These are phyloP conservation scores for Dioscorea cayenensis DNA, from an alignment of 116 monocot genomes.

Conservation along the genomic window DNA sequence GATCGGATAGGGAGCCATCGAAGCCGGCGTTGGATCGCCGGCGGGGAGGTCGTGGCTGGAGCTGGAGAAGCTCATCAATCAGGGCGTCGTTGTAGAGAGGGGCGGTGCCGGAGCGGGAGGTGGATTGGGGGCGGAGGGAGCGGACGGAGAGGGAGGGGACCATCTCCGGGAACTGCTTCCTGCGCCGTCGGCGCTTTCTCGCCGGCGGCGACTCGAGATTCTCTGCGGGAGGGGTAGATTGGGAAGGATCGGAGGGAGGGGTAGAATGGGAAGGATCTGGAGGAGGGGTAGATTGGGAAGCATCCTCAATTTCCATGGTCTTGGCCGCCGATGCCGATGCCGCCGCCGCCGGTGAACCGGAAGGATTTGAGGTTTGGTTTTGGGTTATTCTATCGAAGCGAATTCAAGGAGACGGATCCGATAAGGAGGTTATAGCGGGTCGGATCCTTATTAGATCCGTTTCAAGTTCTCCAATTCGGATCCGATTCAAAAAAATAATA, in stretches of 20 bases:
- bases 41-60: constrained; percentile 27
- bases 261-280: not conserved
- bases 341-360: no score
- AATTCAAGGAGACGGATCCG: no score
- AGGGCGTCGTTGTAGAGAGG: constrained; percentile 44
- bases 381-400: no score
- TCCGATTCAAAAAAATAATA: no score
- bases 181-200: constrained; percentile 62
- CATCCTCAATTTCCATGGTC: not conserved
- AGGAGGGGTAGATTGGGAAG: constrained; percentile 7
- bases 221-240: not conserved
- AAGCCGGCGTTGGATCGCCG: constrained; percentile 13
- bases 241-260: not conserved
- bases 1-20: constrained; percentile 32
- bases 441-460: no score
- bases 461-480: no score
- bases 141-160: constrained; percentile 51
- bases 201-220: constrained; percentile 11
- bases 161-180: constrained; percentile 72
- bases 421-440: no score
- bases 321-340: no score
- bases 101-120: constrained; percentile 17
- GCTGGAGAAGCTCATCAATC: constrained; percentile 52
- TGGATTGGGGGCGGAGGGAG: constrained; percentile 29
- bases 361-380: no score